Evolutionary conservation across 2,329 filamentous ascomycete species (phyloP), one percentile per base, ranked within the genome.

Genomic region (Aureobasidium sp.): DNA sequence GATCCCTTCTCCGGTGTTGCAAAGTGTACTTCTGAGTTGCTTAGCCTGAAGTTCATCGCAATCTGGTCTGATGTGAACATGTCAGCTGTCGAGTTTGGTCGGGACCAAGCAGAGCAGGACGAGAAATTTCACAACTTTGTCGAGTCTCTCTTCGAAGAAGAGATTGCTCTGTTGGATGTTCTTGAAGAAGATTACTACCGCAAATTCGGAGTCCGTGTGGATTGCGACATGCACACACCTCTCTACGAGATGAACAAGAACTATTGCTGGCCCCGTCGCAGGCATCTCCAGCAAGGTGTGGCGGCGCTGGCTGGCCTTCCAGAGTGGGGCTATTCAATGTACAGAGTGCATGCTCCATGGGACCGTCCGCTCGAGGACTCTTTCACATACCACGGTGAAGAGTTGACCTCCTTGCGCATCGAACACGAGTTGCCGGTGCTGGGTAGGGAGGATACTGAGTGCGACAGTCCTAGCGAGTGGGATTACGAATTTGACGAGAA

Each of bases 241-340:
- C 43, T 59, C 3, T 59, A 23, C 18, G 55, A 59, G 42, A 59
- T 59, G 55, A 59, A 59, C 42, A 59, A 47, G 43, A 31, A 47
- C 8, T 59, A 8, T n/a, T 3, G 8, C 11, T 47, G 43, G 40
- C 55, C 43, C 20, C 55, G 55, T 33, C 33, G 53, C 33, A 42
- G 53, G 42, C 56, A 60, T 60, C 56, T 60, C 7, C 2, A 36
- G 31, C 56, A 60, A 29, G 42, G 56, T 2, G 29, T 48, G 20
- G 56, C 56, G 27, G 20, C 56, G 1, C 3, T 23, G 27, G 43
- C 40, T 36, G 43, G 56, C 9, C 42, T 60, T 60, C 56, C 42
- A 25, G 43, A 60, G 15, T 60, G 43, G 56, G 56, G 56, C 23
- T 48, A 60, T 31, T 60, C 56, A 31, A 48, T 48, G 42, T 60